Percentiles rank a stretch among this genome's conserved stretches.
Conservation (phyloP, 148 eudicot species). For the Camellia lanceoleosa region DNA sequence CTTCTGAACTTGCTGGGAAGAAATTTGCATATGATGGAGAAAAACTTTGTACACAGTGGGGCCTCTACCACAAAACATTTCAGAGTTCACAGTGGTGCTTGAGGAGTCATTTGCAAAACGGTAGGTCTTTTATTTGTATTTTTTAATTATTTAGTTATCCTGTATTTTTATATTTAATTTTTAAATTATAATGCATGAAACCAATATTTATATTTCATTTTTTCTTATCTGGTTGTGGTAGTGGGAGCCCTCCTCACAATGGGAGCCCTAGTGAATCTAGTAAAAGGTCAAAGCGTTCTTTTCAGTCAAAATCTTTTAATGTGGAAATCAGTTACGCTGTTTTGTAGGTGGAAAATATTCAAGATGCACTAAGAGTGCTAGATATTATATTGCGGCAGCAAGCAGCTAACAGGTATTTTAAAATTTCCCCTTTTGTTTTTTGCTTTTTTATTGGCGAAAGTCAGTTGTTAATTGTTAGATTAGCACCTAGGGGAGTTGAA, state of each 20-base stretch:
- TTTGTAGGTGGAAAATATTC: constrained; percentile 35
- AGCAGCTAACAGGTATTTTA: constrained; percentile 51
- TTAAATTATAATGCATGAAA: background rate
- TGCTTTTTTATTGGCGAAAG: too few relatives aligned
- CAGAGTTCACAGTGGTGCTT: constrained; percentile 48
- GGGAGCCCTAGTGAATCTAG: constrained; percentile 32
- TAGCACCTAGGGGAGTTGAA: too few relatives aligned
- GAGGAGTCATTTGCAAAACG: constrained; percentile 60
- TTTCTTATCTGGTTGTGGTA: constrained; percentile 22
- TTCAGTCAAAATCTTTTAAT: constrained; percentile 46
- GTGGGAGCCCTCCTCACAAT: constrained; percentile 28
- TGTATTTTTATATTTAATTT: background rate
- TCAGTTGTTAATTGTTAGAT: too few relatives aligned
- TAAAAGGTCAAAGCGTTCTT: constrained; percentile 60
- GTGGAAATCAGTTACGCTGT: constrained; percentile 61
- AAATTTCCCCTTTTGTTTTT: background rate
- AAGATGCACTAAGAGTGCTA: constrained; percentile 67
- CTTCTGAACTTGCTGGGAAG: constrained; percentile 53
- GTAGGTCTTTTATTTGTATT: constrained; percentile 27
- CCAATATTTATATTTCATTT: background rate
- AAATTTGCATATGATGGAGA: constrained; percentile 70
- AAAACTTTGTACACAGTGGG: constrained; percentile 67
- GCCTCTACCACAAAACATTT: constrained; percentile 50
- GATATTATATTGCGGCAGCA: constrained; percentile 64
- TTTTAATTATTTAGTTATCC: background rate